Percentiles rank a stretch among this genome's conserved stretches.
These are phyloP conservation scores for Arxiozyma heterogenica DNA, from an alignment of 1,139 yeast genomes.

Conservation along the genomic window DNA sequence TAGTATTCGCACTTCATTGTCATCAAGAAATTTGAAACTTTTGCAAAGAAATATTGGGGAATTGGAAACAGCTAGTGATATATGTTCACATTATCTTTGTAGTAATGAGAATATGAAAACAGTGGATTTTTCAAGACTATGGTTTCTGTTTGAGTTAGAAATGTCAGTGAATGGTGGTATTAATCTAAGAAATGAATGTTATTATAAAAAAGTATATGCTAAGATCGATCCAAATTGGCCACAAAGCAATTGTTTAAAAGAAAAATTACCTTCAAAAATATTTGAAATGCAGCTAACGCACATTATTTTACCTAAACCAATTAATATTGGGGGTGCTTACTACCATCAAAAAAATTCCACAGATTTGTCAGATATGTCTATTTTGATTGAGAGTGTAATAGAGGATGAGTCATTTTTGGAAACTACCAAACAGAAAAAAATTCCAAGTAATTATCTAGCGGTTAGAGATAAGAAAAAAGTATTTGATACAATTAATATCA, in stretches of 20 bases:
- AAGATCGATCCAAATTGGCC: slow-evolving; percentile 18
- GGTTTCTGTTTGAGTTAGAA: slow-evolving; percentile 29
- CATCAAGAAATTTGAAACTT: slow-evolving; percentile 10
- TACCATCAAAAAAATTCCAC: not conserved
- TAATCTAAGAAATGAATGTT: slow-evolving; percentile 24
- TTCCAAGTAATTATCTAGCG: slow-evolving; percentile 15
- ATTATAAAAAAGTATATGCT: slow-evolving; percentile 20
- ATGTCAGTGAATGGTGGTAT: slow-evolving; percentile 16
- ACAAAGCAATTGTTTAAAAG: slow-evolving; percentile 8
- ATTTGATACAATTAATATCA: slow-evolving; percentile 15
- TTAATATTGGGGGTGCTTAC: not conserved
- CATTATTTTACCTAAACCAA: slow-evolving; percentile 6
- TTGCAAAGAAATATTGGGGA: slow-evolving; percentile 15
- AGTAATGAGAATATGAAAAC: slow-evolving; percentile 11
- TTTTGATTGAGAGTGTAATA: slow-evolving; percentile 12
- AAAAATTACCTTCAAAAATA: slow-evolving; percentile 5
- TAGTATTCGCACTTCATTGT: slow-evolving; percentile 4
- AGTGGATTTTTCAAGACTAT: slow-evolving; percentile 13
- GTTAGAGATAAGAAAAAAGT: slow-evolving; percentile 13
- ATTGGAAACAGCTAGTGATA: slow-evolving; percentile 9
- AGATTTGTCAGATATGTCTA: slow-evolving; percentile 7
- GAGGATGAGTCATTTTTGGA: slow-evolving; percentile 4
- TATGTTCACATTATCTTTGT: slow-evolving; percentile 17
- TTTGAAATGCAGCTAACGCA: slow-evolving; percentile 8
- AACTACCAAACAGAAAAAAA: slow-evolving; percentile 2